Evolutionary conservation across 2,329 filamentous ascomycete genomes (phyloP), one percentile per base, ranked within the genome.

Genomic region (Claviceps purpurea): DNA sequence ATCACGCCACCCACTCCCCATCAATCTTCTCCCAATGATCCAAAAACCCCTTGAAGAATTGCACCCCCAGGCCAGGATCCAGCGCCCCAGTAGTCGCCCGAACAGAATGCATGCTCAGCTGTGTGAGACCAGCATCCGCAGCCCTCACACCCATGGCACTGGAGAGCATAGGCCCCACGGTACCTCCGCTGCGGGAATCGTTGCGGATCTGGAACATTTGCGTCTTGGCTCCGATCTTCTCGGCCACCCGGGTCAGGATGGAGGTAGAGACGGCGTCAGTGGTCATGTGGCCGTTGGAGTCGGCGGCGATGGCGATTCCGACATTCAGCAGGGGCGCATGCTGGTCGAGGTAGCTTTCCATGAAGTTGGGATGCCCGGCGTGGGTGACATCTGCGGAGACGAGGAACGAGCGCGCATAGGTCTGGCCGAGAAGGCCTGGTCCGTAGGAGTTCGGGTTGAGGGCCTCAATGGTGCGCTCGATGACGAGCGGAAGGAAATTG

Each of bases 161-260:
- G 58, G 83, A 89, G 39, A 95, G 75, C 79, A 90, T 89, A 0
- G 93, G 93, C 0, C 93, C 93, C n/a, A 97, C 89, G 0, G 93
- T 98, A 16, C 93, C 93, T 34, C 93, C 93, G 62, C 82, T 88
- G 51, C 91, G 76, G 10, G 79, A 85, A 68, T 97, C 93, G 65
- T 97, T 98, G 53, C 93, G 75, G 65, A 97, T 97, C 75, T 95
- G 89, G 76, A 97, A 97, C 5, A 86, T 74, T 69, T 97, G 93
- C 51, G 94, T 75, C 47, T 77, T 80, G 52, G 80, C 81, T 49
- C 74, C 87, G 55, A 75, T 78, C 54, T 87, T 82, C 59, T 89
- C 82, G 7, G 89, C 90, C 41, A 94, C 79, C 26, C 87, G 79
- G 58, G 84, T 80, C 39, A 97, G 72, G 55, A 97, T 79, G 4